Base-by-base conservation (phyloP, 2,329 filamentous ascomycete genomes). In the Fusarium sp. region DNA sequence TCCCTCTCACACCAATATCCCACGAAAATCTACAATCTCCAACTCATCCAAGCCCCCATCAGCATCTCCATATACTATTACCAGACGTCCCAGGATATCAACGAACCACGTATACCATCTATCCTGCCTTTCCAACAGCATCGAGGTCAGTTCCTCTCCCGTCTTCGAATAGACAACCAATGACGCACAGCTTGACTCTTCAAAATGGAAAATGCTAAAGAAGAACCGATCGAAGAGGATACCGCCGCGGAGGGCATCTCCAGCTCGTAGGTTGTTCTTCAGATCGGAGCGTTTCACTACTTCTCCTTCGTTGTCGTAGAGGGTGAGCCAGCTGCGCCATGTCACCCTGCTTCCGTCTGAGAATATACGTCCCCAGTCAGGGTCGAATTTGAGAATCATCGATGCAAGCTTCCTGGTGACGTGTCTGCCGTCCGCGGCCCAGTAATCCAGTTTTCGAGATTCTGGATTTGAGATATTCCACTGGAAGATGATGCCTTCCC, bases 181-280 rank as follows among this genome's bases (percentile, higher is more conserved):
- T 9, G 45, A 44, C 14, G 40, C 28, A 5, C n/a, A 10, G 11
- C 32, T 20, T 7, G 5, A 17, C 6, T 56, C 56, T 3, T 22
- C 17, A 17, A 15, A n/a, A 13, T 20, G 22, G 20, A 44, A 57
- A 5, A 67, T 49, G 8, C 22, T 40, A 7, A 58, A 63, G 33
- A 67, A 35, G 51, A 67, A 67, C 10, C 47, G 45, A 24, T 67
- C 56, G n/a, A 57, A 45, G 6, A 67, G 26, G 22, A 52, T 43
- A 6, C 50, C 56, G 6, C 35, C 20, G 6, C 51, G 19, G 8
- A 52, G 11, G n/a, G 39, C 19, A n/a, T 24, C 49, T 14, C 39
- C 33, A 3, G 28, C 52, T 3, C 10, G 6, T 8, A 20, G 7
- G 5, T 37, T 19, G 7, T 44, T 15, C 30, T n/a, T 37, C 2